Percentiles rank a stretch among this genome's conserved stretches.
Evolutionary conservation across 2,329 filamentous ascomycete genomes (phyloP).

Genomic region (Neodidymelliopsis sp.): DNA sequence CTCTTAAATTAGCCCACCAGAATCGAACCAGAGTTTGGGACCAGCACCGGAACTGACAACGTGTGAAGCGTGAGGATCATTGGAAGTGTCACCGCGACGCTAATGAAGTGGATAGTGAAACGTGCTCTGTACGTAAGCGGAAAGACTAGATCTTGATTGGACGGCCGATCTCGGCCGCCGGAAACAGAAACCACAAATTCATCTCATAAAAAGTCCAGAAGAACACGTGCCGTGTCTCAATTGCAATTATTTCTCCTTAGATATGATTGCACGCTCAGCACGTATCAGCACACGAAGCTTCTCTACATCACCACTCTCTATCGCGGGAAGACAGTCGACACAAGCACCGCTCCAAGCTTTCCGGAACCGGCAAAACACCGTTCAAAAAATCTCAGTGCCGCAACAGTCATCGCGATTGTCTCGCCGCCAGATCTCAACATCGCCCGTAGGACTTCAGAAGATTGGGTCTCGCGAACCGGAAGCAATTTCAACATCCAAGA

Average conservation of each 20-base stretch:
- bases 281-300: slow-evolving; percentile 28
- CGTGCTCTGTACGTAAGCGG: slow-evolving; percentile 17
- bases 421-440: slow-evolving; percentile 29
- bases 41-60: not conserved
- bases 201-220: slow-evolving; percentile 18
- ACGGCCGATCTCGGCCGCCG: slow-evolving; percentile 30
- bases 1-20: too few species aligned
- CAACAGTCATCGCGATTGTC: slow-evolving; percentile 28
- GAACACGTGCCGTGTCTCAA: slow-evolving; percentile 21
- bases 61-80: not conserved
- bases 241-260: slow-evolving; percentile 14
- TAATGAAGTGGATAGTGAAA: not conserved
- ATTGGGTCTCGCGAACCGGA: slow-evolving; percentile 30
- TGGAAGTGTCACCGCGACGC: not conserved
- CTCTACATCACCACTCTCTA: slow-evolving; percentile 25
- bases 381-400: slow-evolving; percentile 38
- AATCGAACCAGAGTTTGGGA: too few species aligned
- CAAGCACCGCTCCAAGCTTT: slow-evolving; percentile 29
- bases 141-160: slow-evolving; percentile 25
- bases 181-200: slow-evolving; percentile 20
- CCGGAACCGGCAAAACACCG: slow-evolving; percentile 42
- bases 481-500: slow-evolving; percentile 36
- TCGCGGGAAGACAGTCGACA: slow-evolving; percentile 29
- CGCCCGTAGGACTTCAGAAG: slow-evolving; percentile 25
- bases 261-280: slow-evolving; percentile 29